Conservation (phyloP, 768 basidiomycete species). For the Suillus bovinus region DNA sequence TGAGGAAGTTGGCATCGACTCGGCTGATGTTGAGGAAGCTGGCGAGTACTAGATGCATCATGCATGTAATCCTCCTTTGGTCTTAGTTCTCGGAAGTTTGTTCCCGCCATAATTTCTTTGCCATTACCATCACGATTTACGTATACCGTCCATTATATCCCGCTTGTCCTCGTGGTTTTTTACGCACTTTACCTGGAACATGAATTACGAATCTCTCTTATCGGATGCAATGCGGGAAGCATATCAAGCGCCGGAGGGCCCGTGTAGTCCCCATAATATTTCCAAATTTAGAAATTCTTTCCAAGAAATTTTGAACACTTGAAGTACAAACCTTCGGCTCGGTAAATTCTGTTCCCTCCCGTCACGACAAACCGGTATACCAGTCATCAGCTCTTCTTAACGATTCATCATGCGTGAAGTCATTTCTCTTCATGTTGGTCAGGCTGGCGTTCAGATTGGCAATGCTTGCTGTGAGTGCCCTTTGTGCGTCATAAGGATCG, state of each 20-base stretch:
- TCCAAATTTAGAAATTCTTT: constrained; percentile 23
- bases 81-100: constrained; percentile 28
- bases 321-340: background rate
- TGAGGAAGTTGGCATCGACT: constrained; percentile 74
- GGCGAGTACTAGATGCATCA: constrained; percentile 43
- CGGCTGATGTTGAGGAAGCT: constrained; percentile 50
- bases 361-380: constrained; percentile 15
- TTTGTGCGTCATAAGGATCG: constrained; percentile 12
- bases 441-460: constrained; percentile 93
- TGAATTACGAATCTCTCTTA: constrained; percentile 10
- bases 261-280: constrained; percentile 17
- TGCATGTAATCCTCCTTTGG: constrained; percentile 19
- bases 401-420: constrained; percentile 76
- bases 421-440: constrained; percentile 95
- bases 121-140: constrained; percentile 34
- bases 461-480: constrained; percentile 89
- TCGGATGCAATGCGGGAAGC: background rate
- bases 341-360: constrained; percentile 16
- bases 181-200: constrained; percentile 17
- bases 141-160: constrained; percentile 31
- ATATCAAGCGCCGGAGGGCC: constrained; percentile 2
- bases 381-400: constrained; percentile 16
- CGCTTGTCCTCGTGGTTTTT: constrained; percentile 21
- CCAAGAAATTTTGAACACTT: constrained; percentile 23
- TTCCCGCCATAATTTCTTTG: constrained; percentile 30